Evolutionary conservation across 306 rosid genomes (phyloP).

Genomic region (Psophocarpus tetragonolobus): DNA sequence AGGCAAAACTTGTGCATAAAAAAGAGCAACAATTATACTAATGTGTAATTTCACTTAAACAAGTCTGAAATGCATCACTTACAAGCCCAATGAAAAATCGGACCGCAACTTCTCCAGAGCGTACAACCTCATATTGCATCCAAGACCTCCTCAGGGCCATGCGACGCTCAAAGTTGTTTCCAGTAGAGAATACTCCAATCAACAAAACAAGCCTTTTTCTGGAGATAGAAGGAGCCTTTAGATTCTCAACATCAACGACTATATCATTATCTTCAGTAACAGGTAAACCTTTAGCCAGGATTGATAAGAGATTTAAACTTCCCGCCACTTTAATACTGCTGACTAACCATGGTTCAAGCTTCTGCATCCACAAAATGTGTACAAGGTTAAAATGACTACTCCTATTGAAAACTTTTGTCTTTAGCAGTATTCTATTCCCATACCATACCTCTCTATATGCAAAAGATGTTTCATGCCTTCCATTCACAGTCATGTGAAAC

Average conservation of each 20-base stretch:
- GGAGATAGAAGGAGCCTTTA: conserved; percentile 68
- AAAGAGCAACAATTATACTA: conserved; percentile 8
- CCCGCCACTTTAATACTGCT: conserved; percentile 65
- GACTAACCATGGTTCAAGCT: conserved; percentile 90
- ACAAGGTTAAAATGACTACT: conserved; percentile 32
- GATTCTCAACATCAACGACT: conserved; percentile 57
- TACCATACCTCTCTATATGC: conserved; percentile 93
- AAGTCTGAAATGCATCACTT: conserved; percentile 45
- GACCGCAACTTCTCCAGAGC: conserved; percentile 81
- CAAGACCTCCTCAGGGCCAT: conserved; percentile 97
- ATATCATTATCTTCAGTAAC: conserved; percentile 80
- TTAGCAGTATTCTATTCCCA: conserved; percentile 34
- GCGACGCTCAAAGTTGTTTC: conserved; percentile 89
- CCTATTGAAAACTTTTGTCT: conserved; percentile 11
- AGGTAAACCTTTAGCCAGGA: conserved; percentile 89
- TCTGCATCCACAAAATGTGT: conserved; percentile 58
- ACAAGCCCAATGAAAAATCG: conserved; percentile 96
- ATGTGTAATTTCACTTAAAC: conserved; percentile 15
- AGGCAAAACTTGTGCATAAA: conserved; percentile 21
- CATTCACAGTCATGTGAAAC: conserved; percentile 89
- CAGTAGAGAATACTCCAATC: conserved; percentile 86
- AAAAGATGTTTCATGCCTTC: conserved; percentile 95
- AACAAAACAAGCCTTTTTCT: conserved; percentile 71
- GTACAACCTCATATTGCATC: conserved; percentile 88
- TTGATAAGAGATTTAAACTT: conserved; percentile 66